Base-by-base conservation (phyloP, 345 rosid species). In the Euphorbia pulcherrima region DNA sequence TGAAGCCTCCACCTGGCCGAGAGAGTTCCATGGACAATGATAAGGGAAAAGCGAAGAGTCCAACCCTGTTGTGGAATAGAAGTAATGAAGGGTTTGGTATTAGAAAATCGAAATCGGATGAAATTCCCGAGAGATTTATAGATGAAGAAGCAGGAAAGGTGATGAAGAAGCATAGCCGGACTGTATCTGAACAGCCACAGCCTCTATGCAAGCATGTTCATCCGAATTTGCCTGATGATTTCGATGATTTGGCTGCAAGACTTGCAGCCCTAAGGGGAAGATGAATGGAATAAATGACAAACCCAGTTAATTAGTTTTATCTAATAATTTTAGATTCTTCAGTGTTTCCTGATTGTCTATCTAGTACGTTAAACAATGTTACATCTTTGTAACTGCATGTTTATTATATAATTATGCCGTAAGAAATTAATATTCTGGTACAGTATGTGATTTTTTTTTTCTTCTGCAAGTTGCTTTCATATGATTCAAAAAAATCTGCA, bases 151-250 rank as follows among this genome's bases (percentile, higher is more conserved):
- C 65, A 23, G 28, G 33, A 0, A 75, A 68, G 40, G 51, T n/a
- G 28, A 17, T 50, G 5, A 69, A 14, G 35, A 65, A 72, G 64
- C 89, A 72, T 54, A 20, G 40, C 35, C 76, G 81, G 57, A 66
- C 85, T 9, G 65, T 56, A 18, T 81, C 92, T 0, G 29, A 71
- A 68, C 79, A 78, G 72, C 74, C 74, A 0, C 79, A 78, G 27
- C 69, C 73, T 37, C 10, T 57, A 54, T 56, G 30, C 4, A 57
- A 72, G 2, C 86, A 77, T 59, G 87, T 81, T 28, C 89, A 86
- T 73, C 89, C 87, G 16, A 84, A 77, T 16, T 62, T 88, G 29
- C 94, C 89, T 0, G 87, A 86, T 44, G 86, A 86, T 44, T 88
- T 69, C 26, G 89, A 84, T 53, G 86, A 79, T 10, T 61, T 88